Conservation (phyloP, 129 eudicot genomes). For the Mikania micrantha region DNA sequence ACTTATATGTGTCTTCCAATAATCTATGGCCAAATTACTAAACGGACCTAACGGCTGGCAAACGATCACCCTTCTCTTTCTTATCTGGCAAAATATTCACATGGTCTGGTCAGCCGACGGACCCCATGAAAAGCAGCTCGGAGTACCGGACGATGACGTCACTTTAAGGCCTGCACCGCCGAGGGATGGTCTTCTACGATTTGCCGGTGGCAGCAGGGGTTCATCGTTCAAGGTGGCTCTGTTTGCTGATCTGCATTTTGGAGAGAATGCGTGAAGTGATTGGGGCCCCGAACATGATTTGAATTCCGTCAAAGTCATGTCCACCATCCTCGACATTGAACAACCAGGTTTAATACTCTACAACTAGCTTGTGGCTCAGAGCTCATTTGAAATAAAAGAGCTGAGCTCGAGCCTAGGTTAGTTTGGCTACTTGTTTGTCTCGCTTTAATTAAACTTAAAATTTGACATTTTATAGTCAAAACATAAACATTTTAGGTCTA, state of each 20-base stretch:
- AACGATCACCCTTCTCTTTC: conserved; percentile 8
- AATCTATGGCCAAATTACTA: conserved; percentile 10
- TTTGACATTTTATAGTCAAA: too few species aligned
- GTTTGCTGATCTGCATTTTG: conserved; percentile 89
- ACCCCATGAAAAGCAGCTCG: not conserved
- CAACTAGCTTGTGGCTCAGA: too few species aligned
- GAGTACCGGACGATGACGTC: not conserved
- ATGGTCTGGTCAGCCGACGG: conserved; percentile 7
- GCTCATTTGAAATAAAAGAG: too few species aligned
- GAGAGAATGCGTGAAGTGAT: conserved; percentile 70
- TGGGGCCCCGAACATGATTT: conserved; percentile 82
- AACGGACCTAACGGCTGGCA: not conserved
- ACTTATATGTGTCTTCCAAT: too few species aligned
- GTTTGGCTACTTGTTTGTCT: too few species aligned
- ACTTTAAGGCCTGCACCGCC: conserved; percentile 13
- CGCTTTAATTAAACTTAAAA: too few species aligned
- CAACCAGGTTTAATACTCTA: conserved; percentile 75
- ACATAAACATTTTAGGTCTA: too few species aligned
- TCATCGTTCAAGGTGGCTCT: conserved; percentile 70
- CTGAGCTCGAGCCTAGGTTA: too few species aligned
- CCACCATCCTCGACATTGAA: conserved; percentile 61
- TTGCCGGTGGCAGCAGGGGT: conserved; percentile 26
- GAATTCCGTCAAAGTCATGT: conserved; percentile 66
- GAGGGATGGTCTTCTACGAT: conserved; percentile 24
- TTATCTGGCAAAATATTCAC: not conserved